Evolutionary conservation across 257 asterid genomes (phyloP).

Genomic region (Penstemon davidsonii): DNA sequence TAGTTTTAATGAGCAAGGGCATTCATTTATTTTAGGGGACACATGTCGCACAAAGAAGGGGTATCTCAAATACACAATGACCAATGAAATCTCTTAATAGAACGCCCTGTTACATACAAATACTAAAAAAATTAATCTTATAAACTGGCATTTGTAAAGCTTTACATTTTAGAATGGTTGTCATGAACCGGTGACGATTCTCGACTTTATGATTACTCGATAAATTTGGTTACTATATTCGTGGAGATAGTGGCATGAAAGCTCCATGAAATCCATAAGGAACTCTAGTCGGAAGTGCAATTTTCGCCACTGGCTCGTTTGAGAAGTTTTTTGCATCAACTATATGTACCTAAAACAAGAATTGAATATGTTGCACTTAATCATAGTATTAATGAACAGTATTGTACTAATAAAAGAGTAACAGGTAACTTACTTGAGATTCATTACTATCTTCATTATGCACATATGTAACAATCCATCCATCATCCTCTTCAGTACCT

Average conservation of each 20-base stretch:
- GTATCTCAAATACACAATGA: no score
- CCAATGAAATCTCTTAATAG: no score
- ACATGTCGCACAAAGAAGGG: no score
- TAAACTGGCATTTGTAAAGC: no score
- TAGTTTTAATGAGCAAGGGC: no score
- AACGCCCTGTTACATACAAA: no score
- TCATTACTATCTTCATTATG: constrained; percentile 46
- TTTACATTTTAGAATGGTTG: no score
- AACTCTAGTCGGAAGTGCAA: constrained; percentile 52
- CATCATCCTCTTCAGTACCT: constrained; percentile 52
- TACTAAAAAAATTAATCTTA: no score
- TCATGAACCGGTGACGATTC: no score
- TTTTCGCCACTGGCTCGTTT: constrained; percentile 40
- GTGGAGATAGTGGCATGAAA: constrained; percentile 30
- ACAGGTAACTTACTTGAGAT: constrained; percentile 49
- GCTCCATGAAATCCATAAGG: constrained; percentile 79
- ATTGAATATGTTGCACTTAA: not conserved
- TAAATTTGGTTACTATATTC: not conserved
- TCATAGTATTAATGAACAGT: not conserved
- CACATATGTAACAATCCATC: constrained; percentile 56
- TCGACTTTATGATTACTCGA: no score
- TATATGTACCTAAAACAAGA: constrained; percentile 43
- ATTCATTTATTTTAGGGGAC: no score
- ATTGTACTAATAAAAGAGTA: not conserved
- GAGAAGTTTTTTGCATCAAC: constrained; percentile 54